Percentiles rank a stretch among this genome's conserved stretches.
phyloP scores from a whole-genome alignment of 108 stramenopile genomes.

The Nitzschia inconspicua region DNA sequence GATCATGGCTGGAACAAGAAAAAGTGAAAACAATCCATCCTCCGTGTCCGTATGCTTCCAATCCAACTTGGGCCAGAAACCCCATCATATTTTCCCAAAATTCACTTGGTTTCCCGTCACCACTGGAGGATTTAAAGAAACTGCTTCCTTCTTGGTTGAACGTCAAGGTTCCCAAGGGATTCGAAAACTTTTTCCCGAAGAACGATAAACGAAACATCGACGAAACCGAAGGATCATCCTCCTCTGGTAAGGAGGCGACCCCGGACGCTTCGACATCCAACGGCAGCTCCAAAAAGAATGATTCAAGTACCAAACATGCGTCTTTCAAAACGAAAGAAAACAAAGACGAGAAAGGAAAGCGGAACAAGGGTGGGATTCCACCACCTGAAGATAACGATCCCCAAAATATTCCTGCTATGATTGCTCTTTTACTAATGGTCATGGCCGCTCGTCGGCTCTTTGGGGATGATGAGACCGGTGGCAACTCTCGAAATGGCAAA shows the following conservation, averaged over 20 bases:
- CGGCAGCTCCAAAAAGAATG: not conserved
- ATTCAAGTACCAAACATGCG: conserved; percentile 4
- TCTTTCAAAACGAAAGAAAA: conserved; percentile 10
- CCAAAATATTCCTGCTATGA: conserved; percentile 56
- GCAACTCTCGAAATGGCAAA: conserved; percentile 41
- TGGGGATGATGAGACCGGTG: conserved; percentile 30
- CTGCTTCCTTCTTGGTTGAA: conserved; percentile 11
- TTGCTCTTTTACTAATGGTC: conserved; percentile 51
- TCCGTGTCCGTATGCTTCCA: no score
- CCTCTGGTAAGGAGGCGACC: not conserved
- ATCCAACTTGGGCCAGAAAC: no score
- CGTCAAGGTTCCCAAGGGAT: conserved; percentile 71
- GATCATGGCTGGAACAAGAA: no score
- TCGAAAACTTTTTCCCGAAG: conserved; percentile 85
- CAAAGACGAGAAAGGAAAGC: conserved; percentile 21
- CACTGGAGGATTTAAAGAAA: not conserved
- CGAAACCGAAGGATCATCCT: not conserved
- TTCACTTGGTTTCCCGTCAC: not conserved
- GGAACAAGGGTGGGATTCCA: conserved; percentile 29
- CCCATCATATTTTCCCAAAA: no score
- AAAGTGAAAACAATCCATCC: no score
- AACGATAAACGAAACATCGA: conserved; percentile 14
- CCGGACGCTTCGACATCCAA: not conserved
- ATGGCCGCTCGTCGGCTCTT: conserved; percentile 48
- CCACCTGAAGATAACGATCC: conserved; percentile 42